Evolutionary conservation across 169 alveolate species (phyloP).

Genomic region (Eimeria maxima): DNA sequence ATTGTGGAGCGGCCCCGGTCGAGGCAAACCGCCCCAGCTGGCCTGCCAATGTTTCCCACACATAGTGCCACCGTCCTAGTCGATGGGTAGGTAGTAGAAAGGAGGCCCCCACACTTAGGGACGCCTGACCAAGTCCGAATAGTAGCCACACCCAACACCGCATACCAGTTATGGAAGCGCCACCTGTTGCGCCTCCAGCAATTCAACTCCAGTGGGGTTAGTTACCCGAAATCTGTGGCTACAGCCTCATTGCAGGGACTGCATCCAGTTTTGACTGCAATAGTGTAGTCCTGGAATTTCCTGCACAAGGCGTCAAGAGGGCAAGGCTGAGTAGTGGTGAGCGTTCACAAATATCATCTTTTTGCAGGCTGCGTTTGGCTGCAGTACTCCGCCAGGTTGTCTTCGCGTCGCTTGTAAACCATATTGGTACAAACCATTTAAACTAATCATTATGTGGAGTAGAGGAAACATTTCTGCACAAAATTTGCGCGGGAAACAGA

Average conservation of each 20-base stretch:
- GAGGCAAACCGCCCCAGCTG: not conserved
- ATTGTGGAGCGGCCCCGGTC: not conserved
- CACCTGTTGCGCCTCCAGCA: no score
- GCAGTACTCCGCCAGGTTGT: not conserved
- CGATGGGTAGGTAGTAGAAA: not conserved
- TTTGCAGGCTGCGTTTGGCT: not conserved
- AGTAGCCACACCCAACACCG: conserved; percentile 28
- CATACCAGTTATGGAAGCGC: conserved; percentile 18
- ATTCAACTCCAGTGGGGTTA: not conserved
- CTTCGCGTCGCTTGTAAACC: not conserved
- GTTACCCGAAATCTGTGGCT: not conserved
- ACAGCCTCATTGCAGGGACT: not conserved
- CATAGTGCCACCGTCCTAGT: not conserved
- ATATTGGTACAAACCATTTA: not conserved
- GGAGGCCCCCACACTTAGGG: conserved; percentile 30
- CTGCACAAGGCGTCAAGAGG: not conserved
- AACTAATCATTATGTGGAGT: not conserved
- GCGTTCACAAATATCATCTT: not conserved
- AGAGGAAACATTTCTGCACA: not conserved
- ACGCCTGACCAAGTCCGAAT: conserved; percentile 26
- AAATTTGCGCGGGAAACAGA: not conserved
- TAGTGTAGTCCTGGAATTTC: not conserved
- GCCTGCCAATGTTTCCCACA: not conserved
- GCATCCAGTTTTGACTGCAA: not conserved
- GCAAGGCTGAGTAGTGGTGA: not conserved